Percentiles rank a stretch among this genome's conserved stretches.
These are phyloP conservation scores for Deakozyma indianensis DNA, from an alignment of 805 yeast species.

Conservation along the genomic window DNA sequence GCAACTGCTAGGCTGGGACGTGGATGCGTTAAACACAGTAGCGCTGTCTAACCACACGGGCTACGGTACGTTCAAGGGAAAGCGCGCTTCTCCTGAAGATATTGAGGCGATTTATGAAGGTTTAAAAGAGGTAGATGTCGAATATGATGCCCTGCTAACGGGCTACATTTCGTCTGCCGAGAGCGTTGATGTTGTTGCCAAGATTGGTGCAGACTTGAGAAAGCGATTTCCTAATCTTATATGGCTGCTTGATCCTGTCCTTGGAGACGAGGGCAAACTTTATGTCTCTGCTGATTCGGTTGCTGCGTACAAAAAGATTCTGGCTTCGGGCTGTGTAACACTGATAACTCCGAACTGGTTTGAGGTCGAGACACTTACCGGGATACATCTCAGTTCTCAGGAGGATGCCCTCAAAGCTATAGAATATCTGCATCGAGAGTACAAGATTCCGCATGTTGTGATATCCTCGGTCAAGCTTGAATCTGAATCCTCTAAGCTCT, in stretches of 20 bases:
- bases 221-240: slow-evolving; percentile 16
- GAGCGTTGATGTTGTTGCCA: slow-evolving; percentile 35
- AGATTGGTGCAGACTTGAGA: slow-evolving; percentile 25
- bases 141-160: slow-evolving; percentile 54
- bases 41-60: slow-evolving; percentile 90
- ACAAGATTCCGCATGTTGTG: slow-evolving; percentile 44
- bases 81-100: slow-evolving; percentile 30
- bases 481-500: slow-evolving; percentile 17
- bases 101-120: slow-evolving; percentile 42
- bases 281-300: slow-evolving; percentile 51
- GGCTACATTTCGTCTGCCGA: slow-evolving; percentile 66
- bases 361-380: slow-evolving; percentile 64
- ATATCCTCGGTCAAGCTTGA: slow-evolving; percentile 40
- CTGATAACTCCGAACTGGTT: slow-evolving; percentile 84
- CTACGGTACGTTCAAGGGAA: slow-evolving; percentile 54
- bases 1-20: slow-evolving; percentile 83
- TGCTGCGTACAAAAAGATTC: slow-evolving; percentile 39
- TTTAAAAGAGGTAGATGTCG: slow-evolving; percentile 31
- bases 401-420: slow-evolving; percentile 34
- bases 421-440: slow-evolving; percentile 30
- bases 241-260: slow-evolving; percentile 78
- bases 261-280: slow-evolving; percentile 78
- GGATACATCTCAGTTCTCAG: slow-evolving; percentile 27
- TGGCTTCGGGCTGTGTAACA: slow-evolving; percentile 38
- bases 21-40: slow-evolving; percentile 77